Evolutionary conservation across 2,329 filamentous ascomycete genomes (phyloP), one percentile per base, ranked within the genome.

Genomic region (Apiospora saccharicola): DNA sequence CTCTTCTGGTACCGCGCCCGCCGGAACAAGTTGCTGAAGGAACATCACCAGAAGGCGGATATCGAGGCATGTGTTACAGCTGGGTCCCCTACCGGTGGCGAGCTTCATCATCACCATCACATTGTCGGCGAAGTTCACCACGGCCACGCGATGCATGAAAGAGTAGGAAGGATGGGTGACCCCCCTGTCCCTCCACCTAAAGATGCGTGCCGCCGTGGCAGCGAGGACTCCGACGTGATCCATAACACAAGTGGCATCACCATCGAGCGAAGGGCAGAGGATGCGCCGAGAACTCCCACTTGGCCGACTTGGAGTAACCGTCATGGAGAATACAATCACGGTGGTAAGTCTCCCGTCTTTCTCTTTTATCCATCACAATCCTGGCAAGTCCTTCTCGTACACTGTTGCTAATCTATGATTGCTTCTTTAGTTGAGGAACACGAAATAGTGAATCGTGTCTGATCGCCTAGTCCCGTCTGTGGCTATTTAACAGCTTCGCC

Each of bases 1-100:
- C 43, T 80, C 12, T 80, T 80, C 73, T 69, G 76, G 71, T 79
- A 78, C 77, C 76, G 79, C 67, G 72, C 75, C 34, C 79, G 78
- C 70, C 75, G 74, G 73, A 76, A 75, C 44, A 74, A 44, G 57
- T 2, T 1, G 4, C 34, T 22, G 22, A 34, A 37, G 19, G 30
- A 64, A 34, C 74, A 74, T 51, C 69, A 72, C 22, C 68, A n/a
- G 57, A 41, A 64, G 57, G 74, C 75, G 47, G 70, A 72, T 41
- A 47, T 44, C n/a, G 70, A 74, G 26, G 30, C 69, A 46, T 64
- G 64, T n/a, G 34, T 41, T 10, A 10, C 10, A n/a, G 57, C 34
- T n/a, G 57, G 30, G n/a, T 41, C 57, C 22, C 67, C 72, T 46
- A 57, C 71, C 12, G 67, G 67, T 5, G 69, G 51, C 26, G 68